phyloP scores from a whole-genome alignment of 192 early-diverging fungal genomes.

The Coemansia sp. region DNA sequence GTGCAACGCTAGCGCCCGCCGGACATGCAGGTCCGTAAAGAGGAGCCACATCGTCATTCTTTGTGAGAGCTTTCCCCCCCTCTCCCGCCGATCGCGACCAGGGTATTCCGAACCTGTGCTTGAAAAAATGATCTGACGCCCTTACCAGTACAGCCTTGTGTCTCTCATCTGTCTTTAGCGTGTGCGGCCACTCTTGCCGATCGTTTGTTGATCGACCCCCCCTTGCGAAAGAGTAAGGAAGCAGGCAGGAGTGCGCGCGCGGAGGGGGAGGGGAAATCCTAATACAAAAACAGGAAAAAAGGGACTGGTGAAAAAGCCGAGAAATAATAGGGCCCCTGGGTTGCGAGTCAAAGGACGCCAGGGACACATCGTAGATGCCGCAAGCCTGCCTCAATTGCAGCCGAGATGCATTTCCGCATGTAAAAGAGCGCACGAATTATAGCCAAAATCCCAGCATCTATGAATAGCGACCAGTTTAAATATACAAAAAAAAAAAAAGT shows the following conservation, averaged over 20 bases:
- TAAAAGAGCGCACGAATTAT: background rate
- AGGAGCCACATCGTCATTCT: slow-evolving; percentile 5
- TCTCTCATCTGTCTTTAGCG: background rate
- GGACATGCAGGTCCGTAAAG: slow-evolving; percentile 13
- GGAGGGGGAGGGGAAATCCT: background rate
- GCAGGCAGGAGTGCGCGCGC: background rate
- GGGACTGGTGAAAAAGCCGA: background rate
- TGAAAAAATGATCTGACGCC: background rate
- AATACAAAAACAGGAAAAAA: background rate
- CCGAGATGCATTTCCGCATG: background rate
- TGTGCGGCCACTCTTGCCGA: background rate
- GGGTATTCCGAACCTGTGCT: background rate
- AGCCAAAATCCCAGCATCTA: background rate
- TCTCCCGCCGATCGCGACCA: slow-evolving; percentile 4
- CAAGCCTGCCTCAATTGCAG: background rate
- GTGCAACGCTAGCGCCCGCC: background rate
- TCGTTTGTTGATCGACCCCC: background rate
- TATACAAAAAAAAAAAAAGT: background rate
- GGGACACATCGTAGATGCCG: slow-evolving; percentile 6
- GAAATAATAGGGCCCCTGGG: background rate
- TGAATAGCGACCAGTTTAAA: background rate
- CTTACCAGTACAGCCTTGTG: background rate
- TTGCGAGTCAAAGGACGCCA: background rate
- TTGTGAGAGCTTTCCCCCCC: background rate
- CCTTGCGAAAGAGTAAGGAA: background rate